Evolutionary conservation across 139 green algal genomes (phyloP), one percentile per base, ranked within the genome.

Genomic region (Yamagishiella unicocca): DNA sequence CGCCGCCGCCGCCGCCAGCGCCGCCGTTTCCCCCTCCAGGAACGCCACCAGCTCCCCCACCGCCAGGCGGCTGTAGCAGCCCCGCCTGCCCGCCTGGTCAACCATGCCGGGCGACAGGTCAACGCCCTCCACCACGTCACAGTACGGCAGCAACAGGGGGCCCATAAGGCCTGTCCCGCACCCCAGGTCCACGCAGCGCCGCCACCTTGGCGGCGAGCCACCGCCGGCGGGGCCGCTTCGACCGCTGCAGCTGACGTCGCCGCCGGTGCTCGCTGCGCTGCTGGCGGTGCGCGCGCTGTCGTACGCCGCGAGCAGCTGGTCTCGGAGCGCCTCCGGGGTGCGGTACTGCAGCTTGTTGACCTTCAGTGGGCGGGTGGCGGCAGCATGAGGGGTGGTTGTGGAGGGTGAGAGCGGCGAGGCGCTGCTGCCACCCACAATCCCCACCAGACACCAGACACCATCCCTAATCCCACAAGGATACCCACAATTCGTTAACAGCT

Each of bases 111-210:
- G 33, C 25, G 88, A 93, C 82, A 95, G 64, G 87, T 95, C 93
- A 22, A 93, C 91, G 17, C 91, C 93, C 50, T 84, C 83, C 81
- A 95, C n/a, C 8, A 66, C 46, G 0, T 54, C 64, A 4, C 87
- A 71, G 33, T 91, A 84, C 29, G 71, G 83, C 58, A 84, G 50
- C 38, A 95, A 87, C 77, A 93, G 83, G 0, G 93, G 91, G 1
- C 91, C 93, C 93, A 95, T 95, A 54, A 95, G 84, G 46, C 93
- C 93, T 29, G 93, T 95, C 40, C 93, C 93, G 89, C 93, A 95
- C 50, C 93, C 93, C 6, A 95, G 88, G 42, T 95, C 93, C 37
- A 93, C 82, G 81, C 84, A 92, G 37, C 81, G 80, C 29, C 55
- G 79, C 89, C 80, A 86, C 3, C 62, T 21, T 2, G 42, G 17